phyloP scores from a whole-genome alignment of 164 flowering plant species.

The Houttuynia cordata region DNA sequence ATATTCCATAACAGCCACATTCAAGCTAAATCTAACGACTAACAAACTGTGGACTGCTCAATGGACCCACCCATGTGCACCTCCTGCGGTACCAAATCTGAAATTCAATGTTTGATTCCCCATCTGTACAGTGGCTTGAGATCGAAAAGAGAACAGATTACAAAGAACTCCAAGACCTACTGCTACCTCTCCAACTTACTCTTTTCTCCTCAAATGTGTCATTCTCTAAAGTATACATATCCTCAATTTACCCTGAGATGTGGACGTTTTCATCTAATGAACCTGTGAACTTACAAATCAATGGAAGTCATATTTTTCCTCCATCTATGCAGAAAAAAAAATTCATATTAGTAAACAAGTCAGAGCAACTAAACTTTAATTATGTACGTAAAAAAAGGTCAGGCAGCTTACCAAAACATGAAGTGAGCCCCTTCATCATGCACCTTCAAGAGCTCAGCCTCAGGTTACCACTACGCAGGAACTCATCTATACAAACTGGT shows the following conservation, averaged over 20 bases:
- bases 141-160: slow-evolving; percentile 5
- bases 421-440: no score
- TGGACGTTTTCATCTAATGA: slow-evolving; percentile 6
- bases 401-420: no score
- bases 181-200: slow-evolving; percentile 9
- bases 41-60: background rate
- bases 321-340: slow-evolving; percentile 6
- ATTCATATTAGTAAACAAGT: slow-evolving; percentile 2
- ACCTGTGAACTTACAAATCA: slow-evolving; percentile 13
- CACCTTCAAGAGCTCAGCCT: no score
- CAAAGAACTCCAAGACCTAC: slow-evolving; percentile 9
- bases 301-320: slow-evolving; percentile 10
- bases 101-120: slow-evolving; percentile 3
- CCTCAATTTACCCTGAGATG: slow-evolving; percentile 10
- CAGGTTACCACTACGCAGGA: no score
- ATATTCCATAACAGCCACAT: slow-evolving; percentile 8
- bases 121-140: slow-evolving; percentile 18
- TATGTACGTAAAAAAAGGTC: no score
- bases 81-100: slow-evolving; percentile 6
- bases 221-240: slow-evolving; percentile 19
- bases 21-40: background rate
- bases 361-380: background rate
- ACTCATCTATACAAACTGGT: slow-evolving; percentile 15
- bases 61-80: background rate
- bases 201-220: slow-evolving; percentile 9